Base-by-base conservation (phyloP, 441 rosid genomes). In the Bruguiera hainesii region DNA sequence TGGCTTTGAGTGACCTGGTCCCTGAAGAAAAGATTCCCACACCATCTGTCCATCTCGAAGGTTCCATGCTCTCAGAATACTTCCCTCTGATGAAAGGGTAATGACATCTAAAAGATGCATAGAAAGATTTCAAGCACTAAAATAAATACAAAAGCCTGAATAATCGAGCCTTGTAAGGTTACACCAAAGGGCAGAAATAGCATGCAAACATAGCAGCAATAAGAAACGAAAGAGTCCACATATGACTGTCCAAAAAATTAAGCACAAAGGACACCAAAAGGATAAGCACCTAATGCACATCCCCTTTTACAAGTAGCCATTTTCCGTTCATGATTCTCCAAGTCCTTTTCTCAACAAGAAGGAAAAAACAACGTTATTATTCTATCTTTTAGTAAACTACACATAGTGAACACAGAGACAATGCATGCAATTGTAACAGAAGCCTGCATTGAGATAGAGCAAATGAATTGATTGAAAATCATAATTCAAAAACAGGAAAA, bases 11-110 rank as follows among this genome's bases (percentile, higher is more conserved):
- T 71, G 72, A 70, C 76, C 80, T 23, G 86, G 79, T 11, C 87
- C 91, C 56, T 75, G 81, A 75, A 95, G 84, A 50, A 81, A 76
- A 63, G 96, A 81, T 78, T 95, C 98, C 97, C 98, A 95, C 65
- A 86, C 96, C 96, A 95, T 87, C 69, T 91, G 99, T 56, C 99
- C 99, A 82, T 91, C 98, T 60, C 97, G 98, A 77, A 95, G 98
- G 81, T 91, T 95, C 99, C 99, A 91, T 26, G 99, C 97, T 82
- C 99, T 83, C 70, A 95, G 48, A 73, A 71, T 73, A 79, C 93
- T 90, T 66, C 99, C 98, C 42, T 78, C 84, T 7, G 95, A 87
- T 61, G 97, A 91, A 77, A 95, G 96, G 57, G 93, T 88, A 46
- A 95, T 76, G 39, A 87, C 95, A 82, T 95, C 99, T 91, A 84